Evolutionary conservation across 768 basidiomycete genomes (phyloP).

Genomic region (Leccinum variicolor): DNA sequence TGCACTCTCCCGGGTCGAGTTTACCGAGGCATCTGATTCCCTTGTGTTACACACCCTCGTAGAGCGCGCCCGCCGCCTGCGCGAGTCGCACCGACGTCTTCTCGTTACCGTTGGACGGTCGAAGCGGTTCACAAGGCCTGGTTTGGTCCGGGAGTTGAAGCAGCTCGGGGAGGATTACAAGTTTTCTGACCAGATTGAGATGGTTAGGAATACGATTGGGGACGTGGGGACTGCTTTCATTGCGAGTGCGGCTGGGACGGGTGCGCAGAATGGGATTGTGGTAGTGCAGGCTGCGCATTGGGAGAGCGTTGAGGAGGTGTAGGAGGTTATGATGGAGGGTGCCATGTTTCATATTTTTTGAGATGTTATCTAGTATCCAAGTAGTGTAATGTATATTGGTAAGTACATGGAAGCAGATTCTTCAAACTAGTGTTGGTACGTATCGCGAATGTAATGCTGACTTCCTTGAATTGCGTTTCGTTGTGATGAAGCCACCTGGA

Average conservation of each 20-base stretch:
- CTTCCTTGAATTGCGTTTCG: not conserved
- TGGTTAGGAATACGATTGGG: slow-evolving; percentile 77
- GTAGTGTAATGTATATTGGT: not conserved
- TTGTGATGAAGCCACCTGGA: not conserved
- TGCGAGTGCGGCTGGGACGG: slow-evolving; percentile 47
- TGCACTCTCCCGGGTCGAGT: slow-evolving; percentile 64
- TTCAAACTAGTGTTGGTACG: no score
- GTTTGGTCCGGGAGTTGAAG: slow-evolving; percentile 57
- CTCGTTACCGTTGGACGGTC: slow-evolving; percentile 77
- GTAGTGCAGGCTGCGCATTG: slow-evolving; percentile 60
- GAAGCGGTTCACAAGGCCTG: slow-evolving; percentile 60
- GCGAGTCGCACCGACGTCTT: slow-evolving; percentile 36
- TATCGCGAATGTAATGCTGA: not conserved
- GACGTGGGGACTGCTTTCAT: slow-evolving; percentile 81
- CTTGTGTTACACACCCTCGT: slow-evolving; percentile 56
- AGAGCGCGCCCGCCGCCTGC: slow-evolving; percentile 35
- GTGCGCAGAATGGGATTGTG: slow-evolving; percentile 55
- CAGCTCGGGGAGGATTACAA: slow-evolving; percentile 37
- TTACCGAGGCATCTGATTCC: slow-evolving; percentile 47
- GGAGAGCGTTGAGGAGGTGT: slow-evolving; percentile 11
- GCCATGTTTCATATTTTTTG: not conserved
- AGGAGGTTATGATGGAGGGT: not conserved
- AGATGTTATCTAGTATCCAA: not conserved
- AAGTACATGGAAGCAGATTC: no score
- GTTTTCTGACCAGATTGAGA: slow-evolving; percentile 8